These are phyloP conservation scores for Chalciporus chontae DNA, from an alignment of 768 basidiomycete species.

Conservation along the genomic window DNA sequence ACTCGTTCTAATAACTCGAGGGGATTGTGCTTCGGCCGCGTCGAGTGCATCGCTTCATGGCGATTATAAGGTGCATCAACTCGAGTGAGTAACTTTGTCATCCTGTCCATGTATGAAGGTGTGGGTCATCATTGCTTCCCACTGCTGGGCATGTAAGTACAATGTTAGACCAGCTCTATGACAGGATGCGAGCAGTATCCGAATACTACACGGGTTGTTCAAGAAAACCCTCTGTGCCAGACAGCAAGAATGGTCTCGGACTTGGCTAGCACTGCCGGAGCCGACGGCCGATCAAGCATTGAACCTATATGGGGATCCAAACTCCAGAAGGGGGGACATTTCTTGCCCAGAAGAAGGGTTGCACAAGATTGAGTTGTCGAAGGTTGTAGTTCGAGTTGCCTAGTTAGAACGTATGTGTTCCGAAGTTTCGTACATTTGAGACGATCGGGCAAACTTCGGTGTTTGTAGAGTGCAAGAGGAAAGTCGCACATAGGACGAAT, in stretches of 20 bases:
- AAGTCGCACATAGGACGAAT: constrained; percentile 15
- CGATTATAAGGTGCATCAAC: too few relatives aligned
- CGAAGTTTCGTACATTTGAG: too few relatives aligned
- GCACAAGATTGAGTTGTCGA: background rate
- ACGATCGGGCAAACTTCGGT: background rate
- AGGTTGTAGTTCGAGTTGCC: background rate
- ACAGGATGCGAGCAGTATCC: too few relatives aligned
- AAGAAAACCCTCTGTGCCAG: too few relatives aligned
- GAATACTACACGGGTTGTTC: too few relatives aligned
- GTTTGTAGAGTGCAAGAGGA: background rate
- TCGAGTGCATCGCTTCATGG: too few relatives aligned
- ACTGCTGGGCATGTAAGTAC: background rate
- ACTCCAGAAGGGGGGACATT: background rate
- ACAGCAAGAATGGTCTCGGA: background rate
- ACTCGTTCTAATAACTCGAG: too few relatives aligned
- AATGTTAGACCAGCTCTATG: too few relatives aligned
- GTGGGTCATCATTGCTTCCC: background rate
- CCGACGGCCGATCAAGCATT: background rate
- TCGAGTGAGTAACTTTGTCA: background rate
- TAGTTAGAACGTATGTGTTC: background rate
- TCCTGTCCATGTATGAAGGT: background rate
- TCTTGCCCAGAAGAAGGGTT: background rate
- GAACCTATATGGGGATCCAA: background rate
- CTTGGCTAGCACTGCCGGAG: background rate
- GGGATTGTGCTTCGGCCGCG: too few relatives aligned